Percentiles rank a stretch among this genome's conserved stretches.
Conservation (phyloP, 306 rosid genomes). For the Trifolium fragiferum region DNA sequence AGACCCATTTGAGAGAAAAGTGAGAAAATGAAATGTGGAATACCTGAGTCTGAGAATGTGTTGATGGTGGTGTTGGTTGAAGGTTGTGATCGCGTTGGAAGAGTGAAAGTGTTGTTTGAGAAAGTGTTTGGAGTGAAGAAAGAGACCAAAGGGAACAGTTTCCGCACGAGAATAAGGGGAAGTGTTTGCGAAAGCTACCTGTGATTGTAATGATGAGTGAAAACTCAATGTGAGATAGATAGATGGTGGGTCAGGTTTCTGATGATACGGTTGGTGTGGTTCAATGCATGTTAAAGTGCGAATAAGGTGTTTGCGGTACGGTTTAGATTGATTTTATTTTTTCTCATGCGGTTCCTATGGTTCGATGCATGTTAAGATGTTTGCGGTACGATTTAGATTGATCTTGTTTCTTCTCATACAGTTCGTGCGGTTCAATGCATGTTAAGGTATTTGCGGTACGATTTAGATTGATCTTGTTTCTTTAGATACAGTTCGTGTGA, state of each 20-base stretch:
- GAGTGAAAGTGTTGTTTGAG: conserved; percentile 33
- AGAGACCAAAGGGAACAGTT: conserved; percentile 52
- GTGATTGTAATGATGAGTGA: conserved; percentile 35
- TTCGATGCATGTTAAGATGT: too few relatives aligned
- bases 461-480: too few relatives aligned
- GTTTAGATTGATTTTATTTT: too few relatives aligned
- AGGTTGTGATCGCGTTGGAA: conserved; percentile 25
- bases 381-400: too few relatives aligned
- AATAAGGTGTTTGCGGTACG: too few relatives aligned
- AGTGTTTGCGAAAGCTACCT: conserved; percentile 48
- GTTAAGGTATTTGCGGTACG: too few relatives aligned
- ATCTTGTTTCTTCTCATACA: too few relatives aligned
- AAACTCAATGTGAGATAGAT: conserved; percentile 29
- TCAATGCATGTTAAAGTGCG: neutral
- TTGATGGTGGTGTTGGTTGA: conserved; percentile 5
- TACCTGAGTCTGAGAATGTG: conserved; percentile 45
- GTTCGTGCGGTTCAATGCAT: too few relatives aligned
- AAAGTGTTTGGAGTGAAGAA: conserved; percentile 6
- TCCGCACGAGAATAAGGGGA: conserved; percentile 39
- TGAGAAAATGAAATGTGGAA: conserved; percentile 37
- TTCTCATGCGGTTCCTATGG: too few relatives aligned
- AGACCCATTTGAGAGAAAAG: neutral
- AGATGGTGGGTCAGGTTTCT: conserved; percentile 30
- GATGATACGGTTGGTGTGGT: conserved; percentile 33
- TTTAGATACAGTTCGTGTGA: too few relatives aligned